phyloP scores from a whole-genome alignment of 2,329 filamentous ascomycete species.

The Calonectria honghensis region DNA sequence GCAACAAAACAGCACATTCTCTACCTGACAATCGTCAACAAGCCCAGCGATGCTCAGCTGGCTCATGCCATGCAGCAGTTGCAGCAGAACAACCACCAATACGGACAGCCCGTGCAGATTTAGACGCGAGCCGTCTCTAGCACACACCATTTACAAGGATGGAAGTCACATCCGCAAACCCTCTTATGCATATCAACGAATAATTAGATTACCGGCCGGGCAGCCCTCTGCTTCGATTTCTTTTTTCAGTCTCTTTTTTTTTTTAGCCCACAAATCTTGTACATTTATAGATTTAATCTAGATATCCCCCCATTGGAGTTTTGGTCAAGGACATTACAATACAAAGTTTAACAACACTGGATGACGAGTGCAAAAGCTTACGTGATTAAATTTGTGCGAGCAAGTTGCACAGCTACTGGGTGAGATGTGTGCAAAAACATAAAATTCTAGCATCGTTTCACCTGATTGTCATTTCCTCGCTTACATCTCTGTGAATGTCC shows the following conservation, averaged over 20 bases:
- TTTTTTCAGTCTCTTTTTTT: background rate
- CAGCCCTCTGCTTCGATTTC: constrained; percentile 3
- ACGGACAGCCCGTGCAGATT: constrained; percentile 13
- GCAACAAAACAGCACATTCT: constrained; percentile 3
- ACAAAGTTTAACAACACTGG: background rate
- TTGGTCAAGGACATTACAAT: background rate
- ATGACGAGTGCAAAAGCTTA: background rate
- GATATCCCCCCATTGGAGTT: background rate
- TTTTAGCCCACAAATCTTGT: background rate
- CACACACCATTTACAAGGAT: too few species aligned
- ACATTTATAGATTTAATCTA: background rate
- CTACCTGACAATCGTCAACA: constrained; percentile 18
- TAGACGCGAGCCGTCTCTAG: background rate
- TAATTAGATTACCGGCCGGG: background rate
- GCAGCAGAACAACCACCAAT: background rate
- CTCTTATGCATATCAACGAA: constrained; percentile 1
- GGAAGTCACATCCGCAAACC: background rate
- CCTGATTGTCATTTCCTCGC: too few species aligned
- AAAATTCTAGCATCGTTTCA: too few species aligned
- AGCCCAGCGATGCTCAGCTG: constrained; percentile 12
- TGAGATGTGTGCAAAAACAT: too few species aligned
- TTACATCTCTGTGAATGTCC: too few species aligned
- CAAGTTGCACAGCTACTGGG: too few species aligned
- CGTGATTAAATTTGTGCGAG: too few species aligned
- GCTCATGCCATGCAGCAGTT: constrained; percentile 5